Evolutionary conservation across 192 early-diverging fungal species (phyloP).

Genomic region (Oehlia diaphana): DNA sequence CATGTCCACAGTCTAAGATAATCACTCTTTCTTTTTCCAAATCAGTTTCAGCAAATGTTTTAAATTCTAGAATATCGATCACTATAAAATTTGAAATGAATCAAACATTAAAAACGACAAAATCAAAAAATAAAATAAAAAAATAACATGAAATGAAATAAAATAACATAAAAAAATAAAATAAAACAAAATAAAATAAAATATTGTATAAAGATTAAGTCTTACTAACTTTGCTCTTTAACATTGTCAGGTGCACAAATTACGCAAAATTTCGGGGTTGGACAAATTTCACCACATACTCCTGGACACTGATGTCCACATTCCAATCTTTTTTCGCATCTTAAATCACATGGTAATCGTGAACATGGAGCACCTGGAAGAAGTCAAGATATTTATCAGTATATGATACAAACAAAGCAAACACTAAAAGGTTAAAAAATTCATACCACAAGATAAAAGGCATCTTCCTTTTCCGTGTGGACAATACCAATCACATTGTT

Average conservation of each 20-base stretch:
- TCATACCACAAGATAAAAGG: constrained; percentile 39
- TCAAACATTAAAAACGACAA: background rate
- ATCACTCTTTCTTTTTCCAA: constrained; percentile 46
- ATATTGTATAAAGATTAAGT: no score
- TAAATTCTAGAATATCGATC: background rate
- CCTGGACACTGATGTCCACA: constrained; percentile 56
- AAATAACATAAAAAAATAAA: no score
- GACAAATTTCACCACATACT: constrained; percentile 51
- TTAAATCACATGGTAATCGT: constrained; percentile 56
- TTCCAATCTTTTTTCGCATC: constrained; percentile 44
- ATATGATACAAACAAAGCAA: background rate
- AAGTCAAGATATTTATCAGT: background rate
- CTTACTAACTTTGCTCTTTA: constrained; percentile 14
- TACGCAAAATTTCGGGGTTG: constrained; percentile 34
- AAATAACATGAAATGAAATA: no score
- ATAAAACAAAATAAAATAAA: no score
- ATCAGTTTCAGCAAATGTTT: constrained; percentile 40
- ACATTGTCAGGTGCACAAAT: constrained; percentile 35
- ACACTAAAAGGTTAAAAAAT: background rate
- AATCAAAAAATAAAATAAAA: background rate
- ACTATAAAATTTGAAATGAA: background rate
- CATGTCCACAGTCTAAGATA: constrained; percentile 51
- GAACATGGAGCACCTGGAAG: constrained; percentile 50
- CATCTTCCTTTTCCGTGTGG: constrained; percentile 47
- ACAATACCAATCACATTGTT: constrained; percentile 53